Conservation (phyloP, 257 asterid species). For the Rubia yunnanensis region DNA sequence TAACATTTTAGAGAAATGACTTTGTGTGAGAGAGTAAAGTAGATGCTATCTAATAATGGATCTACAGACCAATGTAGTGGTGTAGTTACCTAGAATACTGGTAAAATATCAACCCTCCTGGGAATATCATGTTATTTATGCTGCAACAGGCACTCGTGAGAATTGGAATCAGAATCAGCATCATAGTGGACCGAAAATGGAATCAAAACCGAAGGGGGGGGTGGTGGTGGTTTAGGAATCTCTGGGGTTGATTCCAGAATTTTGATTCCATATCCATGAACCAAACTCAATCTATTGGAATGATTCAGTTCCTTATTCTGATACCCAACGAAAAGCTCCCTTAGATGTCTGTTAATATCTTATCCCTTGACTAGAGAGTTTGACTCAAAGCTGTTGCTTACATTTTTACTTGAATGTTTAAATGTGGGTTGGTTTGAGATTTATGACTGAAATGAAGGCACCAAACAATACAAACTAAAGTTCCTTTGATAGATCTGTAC, state of each 20-base stretch:
- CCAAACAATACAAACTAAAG: not conserved
- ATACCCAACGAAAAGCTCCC: too few species aligned
- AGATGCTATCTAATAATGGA: not conserved
- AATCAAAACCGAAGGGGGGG: not conserved
- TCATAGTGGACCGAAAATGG: not conserved
- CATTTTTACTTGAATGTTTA: not conserved
- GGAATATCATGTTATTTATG: not conserved
- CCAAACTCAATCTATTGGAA: not conserved
- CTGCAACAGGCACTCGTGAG: not conserved
- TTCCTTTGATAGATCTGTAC: not conserved
- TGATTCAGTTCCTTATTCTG: too few species aligned
- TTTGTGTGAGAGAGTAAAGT: not conserved
- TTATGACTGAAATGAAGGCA: not conserved
- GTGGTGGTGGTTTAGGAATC: not conserved
- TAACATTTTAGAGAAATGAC: not conserved
- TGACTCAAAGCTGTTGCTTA: not conserved
- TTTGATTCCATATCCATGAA: not conserved
- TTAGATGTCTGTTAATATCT: not conserved
- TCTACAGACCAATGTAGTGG: not conserved
- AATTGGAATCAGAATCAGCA: not conserved
- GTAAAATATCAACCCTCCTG: not conserved
- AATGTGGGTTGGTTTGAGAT: not conserved
- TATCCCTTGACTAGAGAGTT: not conserved
- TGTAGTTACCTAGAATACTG: not conserved
- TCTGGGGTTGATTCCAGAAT: not conserved